Evolutionary conservation across 306 rosid species (phyloP).

Genomic region (Arachis stenosperma): DNA sequence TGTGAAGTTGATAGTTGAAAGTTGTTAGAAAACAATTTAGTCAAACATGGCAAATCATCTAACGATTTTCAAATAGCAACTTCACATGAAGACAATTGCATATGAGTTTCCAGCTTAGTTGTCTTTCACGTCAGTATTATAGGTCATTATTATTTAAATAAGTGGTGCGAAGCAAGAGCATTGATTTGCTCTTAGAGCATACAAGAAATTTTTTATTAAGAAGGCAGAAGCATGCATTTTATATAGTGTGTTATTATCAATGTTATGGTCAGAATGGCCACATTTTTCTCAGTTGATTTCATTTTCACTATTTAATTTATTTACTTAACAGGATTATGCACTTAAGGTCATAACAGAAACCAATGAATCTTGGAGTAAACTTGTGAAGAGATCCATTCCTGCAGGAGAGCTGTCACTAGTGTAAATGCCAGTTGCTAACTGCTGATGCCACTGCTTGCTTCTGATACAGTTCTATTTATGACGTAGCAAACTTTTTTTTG

Average conservation of each 20-base stretch:
- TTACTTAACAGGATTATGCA: slow-evolving; percentile 68
- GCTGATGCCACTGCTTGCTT: slow-evolving; percentile 20
- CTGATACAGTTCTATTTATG: slow-evolving; percentile 33
- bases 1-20: no score
- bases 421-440: slow-evolving; percentile 42
- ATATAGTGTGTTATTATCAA: neutral
- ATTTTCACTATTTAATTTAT: slow-evolving; percentile 11
- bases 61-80: no score
- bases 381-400: slow-evolving; percentile 79
- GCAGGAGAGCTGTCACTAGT: slow-evolving; percentile 81
- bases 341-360: slow-evolving; percentile 82
- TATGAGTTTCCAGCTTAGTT: no score
- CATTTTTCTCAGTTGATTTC: neutral
- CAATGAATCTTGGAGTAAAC: slow-evolving; percentile 86
- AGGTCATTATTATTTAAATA: no score
- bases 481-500: slow-evolving; percentile 26
- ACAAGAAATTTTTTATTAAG: neutral
- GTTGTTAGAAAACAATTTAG: no score
- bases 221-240: neutral
- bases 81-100: no score
- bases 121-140: no score
- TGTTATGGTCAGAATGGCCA: neutral
- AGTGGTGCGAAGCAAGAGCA: no score
- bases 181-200: no score
- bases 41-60: no score